These are phyloP conservation scores for Aspergillus haitiensis DNA, from an alignment of 495 filamentous ascomycete genomes.

Conservation along the genomic window DNA sequence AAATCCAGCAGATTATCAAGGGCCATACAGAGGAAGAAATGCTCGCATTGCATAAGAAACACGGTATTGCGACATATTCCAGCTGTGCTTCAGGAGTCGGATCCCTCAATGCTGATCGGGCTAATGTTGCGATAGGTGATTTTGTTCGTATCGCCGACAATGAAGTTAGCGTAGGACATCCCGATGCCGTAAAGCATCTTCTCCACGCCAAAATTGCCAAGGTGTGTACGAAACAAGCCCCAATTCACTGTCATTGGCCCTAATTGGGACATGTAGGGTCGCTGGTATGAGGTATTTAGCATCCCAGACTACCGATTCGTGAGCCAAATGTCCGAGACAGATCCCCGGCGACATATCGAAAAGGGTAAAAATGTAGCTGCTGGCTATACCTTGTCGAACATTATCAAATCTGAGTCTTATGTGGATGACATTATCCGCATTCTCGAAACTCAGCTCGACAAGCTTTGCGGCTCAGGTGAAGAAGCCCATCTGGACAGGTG, in stretches of 20 bases:
- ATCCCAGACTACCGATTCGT: conserved; percentile 43
- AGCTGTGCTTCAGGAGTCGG: background rate
- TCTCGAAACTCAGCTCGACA: conserved; percentile 34
- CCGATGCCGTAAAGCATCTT: conserved; percentile 40
- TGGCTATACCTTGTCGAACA: conserved; percentile 41
- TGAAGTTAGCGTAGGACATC: conserved; percentile 50
- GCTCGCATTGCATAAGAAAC: conserved; percentile 40
- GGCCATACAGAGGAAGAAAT: conserved; percentile 40
- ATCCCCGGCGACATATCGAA: conserved; percentile 35
- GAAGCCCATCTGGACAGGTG: conserved; percentile 44
- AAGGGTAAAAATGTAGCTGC: conserved; percentile 37
- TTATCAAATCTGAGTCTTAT: conserved; percentile 41
- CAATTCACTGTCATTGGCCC: background rate
- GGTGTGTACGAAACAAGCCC: conserved; percentile 12
- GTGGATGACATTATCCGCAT: conserved; percentile 37
- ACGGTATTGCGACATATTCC: conserved; percentile 30
- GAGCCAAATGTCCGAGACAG: conserved; percentile 45
- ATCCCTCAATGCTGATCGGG: background rate
- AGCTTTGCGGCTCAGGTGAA: conserved; percentile 22
- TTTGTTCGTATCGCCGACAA: conserved; percentile 51
- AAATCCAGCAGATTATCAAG: conserved; percentile 36
- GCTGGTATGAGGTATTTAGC: conserved; percentile 36
- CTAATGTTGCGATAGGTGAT: conserved; percentile 24
- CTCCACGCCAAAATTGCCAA: conserved; percentile 31
- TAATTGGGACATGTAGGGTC: conserved; percentile 22